A percentile compares a stretch with the other conserved stretches of the same genome.
These are phyloP conservation scores for Phlyctochytrium planicorne DNA, from an alignment of 192 early-diverging fungal species.

Conservation along the genomic window DNA sequence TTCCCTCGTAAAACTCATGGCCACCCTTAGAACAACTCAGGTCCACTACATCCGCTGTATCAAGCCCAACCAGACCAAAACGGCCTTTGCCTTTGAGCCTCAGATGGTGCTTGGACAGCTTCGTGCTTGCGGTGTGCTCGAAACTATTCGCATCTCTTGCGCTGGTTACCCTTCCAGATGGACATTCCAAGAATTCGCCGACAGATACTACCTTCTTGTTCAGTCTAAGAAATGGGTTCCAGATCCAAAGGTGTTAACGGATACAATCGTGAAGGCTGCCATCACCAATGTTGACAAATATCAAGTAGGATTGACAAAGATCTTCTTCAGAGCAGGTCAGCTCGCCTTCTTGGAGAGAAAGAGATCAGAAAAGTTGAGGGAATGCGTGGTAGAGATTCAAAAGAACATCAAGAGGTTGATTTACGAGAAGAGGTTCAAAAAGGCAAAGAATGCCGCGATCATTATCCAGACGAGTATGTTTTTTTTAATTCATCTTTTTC, in stretches of 20 bases:
- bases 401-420: conserved; percentile 79
- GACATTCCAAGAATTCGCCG: conserved; percentile 87
- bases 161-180: conserved; percentile 94
- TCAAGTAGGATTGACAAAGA: conserved; percentile 92
- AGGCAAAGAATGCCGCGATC: conserved; percentile 49
- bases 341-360: conserved; percentile 85
- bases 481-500: conserved; percentile 23
- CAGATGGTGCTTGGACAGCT: conserved; percentile 91
- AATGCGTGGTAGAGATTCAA: conserved; percentile 83
- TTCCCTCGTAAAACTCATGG: conserved; percentile 89
- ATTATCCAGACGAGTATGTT: conserved; percentile 50
- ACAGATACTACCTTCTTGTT: conserved; percentile 67
- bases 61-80: conserved; percentile 93
- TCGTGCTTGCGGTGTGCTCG: conserved; percentile 94
- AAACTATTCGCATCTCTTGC: conserved; percentile 98
- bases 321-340: conserved; percentile 98
- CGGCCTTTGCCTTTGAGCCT: conserved; percentile 87
- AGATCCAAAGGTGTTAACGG: conserved; percentile 50
- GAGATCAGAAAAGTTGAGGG: conserved; percentile 75
- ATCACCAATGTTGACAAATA: conserved; percentile 85
- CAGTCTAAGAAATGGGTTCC: conserved; percentile 52
- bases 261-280: conserved; percentile 51
- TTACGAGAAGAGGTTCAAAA: conserved; percentile 30
- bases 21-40: conserved; percentile 87
- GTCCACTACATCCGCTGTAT: conserved; percentile 93